Base-by-base conservation (phyloP, 176 grass and related monocot species). In the Triticum urartu region DNA sequence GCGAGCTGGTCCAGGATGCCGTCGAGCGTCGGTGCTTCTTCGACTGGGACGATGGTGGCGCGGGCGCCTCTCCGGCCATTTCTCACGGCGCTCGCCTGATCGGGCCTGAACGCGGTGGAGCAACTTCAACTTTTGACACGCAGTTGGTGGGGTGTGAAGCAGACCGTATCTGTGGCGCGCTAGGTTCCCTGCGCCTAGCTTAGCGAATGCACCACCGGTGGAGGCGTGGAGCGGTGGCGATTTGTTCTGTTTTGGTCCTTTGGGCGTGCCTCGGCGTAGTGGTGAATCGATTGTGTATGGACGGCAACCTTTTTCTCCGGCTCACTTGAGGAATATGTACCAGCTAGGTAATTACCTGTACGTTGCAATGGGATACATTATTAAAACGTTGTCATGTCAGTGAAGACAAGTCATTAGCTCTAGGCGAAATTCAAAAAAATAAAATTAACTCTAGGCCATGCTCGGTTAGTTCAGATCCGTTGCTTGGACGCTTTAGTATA, bases 11-110 rank as follows among this genome's bases (percentile, higher is more conserved):
- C 40, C 60, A 22, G 21, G 89, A 93, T 77, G 89, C 94, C 74
- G 15, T 81, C 34, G 80, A 82, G 79, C 91, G 94, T 34, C 42
- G 66, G 21, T 90, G 94, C 68, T 93, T 90, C 81, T 93, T 88
- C 68, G 48, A 85, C 72, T 82, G 83, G 83, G 72, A 64, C 9
- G 72, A 24, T 9, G 38, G 35, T 4, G 38, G 35, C 62, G 21
- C 38, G 3, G 9, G 63, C 17, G 21, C 18, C 33, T 48, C 9
- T 33, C 58, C 1, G 39, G 26, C 9, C 4, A 1, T 61, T 62
- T 38, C 66, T 25, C 43, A 7, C 21, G 0, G 42, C 10, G 4
- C 45, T 28, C 42, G 15, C 30, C 21, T 40, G 36, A 32, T 11
- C 28, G 18, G 66, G 25, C 11, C 5, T n/a, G 75, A 39, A 6